A percentile compares a stretch with the other conserved stretches of the same genome.
phyloP scores from a whole-genome alignment of 106 monocot species.

The Triglochin maritima region DNA sequence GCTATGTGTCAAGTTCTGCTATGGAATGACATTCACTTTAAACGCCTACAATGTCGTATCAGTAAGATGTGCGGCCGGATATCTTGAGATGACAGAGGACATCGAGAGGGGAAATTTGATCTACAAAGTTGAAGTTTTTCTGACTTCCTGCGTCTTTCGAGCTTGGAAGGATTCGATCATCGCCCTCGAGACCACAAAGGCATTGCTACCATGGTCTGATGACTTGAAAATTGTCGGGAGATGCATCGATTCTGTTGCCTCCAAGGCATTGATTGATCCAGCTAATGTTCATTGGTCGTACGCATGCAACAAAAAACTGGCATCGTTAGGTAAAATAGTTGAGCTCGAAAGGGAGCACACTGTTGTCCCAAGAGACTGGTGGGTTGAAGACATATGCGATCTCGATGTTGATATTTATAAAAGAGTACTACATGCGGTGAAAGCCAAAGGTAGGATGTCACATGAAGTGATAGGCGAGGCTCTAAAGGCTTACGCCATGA shows the following conservation, averaged over 20 bases:
- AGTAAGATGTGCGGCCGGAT: slow-evolving; percentile 69
- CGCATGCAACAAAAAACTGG: slow-evolving; percentile 37
- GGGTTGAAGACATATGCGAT: slow-evolving; percentile 77
- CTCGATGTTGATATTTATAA: slow-evolving; percentile 71
- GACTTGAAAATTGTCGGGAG: slow-evolving; percentile 57
- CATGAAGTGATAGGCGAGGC: slow-evolving; percentile 51
- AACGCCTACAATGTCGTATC: slow-evolving; percentile 75
- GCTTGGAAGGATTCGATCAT: slow-evolving; percentile 95
- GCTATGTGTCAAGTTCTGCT: slow-evolving; percentile 85
- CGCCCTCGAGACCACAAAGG: slow-evolving; percentile 53
- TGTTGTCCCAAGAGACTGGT: slow-evolving; percentile 66
- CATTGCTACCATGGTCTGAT: slow-evolving; percentile 53
- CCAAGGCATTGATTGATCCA: slow-evolving; percentile 65
- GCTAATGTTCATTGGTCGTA: slow-evolving; percentile 72
- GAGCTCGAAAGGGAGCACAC: slow-evolving; percentile 10
- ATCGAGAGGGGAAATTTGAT: slow-evolving; percentile 78
- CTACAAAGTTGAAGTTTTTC: slow-evolving; percentile 78
- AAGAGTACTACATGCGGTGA: slow-evolving; percentile 57
- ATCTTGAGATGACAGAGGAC: slow-evolving; percentile 76
- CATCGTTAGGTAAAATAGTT: slow-evolving; percentile 21
- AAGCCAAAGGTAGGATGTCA: slow-evolving; percentile 64
- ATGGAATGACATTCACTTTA: slow-evolving; percentile 75
- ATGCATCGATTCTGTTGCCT: slow-evolving; percentile 72
- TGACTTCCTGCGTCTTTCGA: slow-evolving; percentile 56
- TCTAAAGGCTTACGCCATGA: slow-evolving; percentile 51